phyloP scores from a whole-genome alignment of 2,329 filamentous ascomycete genomes.

The Apiospora kogelbergensis region DNA sequence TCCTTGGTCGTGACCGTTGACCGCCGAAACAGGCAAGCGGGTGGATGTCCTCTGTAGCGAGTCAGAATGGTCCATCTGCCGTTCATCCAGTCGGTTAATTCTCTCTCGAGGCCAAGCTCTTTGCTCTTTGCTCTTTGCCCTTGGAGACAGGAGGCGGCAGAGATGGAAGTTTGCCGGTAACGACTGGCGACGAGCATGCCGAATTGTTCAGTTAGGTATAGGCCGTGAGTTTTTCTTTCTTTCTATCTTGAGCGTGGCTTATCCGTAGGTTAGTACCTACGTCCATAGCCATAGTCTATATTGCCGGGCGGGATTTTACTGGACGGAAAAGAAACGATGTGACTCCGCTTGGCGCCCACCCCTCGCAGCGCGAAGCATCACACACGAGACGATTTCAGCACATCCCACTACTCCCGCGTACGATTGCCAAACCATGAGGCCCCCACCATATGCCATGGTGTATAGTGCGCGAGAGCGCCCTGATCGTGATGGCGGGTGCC shows the following conservation, averaged over 20 bases:
- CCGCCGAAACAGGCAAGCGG: constrained; percentile 1
- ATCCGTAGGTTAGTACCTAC: background rate
- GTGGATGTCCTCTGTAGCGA: background rate
- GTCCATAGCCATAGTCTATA: background rate
- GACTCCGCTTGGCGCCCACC: constrained; percentile 6
- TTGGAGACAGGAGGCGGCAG: background rate
- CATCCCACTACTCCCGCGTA: background rate
- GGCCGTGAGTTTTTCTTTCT: background rate
- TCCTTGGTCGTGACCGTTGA: constrained; percentile 8
- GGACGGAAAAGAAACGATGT: background rate
- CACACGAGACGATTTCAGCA: background rate
- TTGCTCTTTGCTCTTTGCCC: background rate
- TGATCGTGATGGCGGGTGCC: constrained; percentile 5
- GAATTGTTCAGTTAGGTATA: constrained; percentile 6
- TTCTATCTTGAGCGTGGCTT: constrained; percentile 3
- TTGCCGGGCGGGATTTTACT: background rate
- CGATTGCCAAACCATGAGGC: background rate
- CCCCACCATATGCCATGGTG: background rate
- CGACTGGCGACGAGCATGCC: background rate
- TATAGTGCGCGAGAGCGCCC: background rate
- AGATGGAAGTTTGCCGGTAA: background rate
- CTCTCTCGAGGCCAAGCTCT: background rate
- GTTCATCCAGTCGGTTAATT: background rate
- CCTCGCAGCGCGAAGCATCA: background rate
- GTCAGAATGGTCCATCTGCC: background rate